Evolutionary conservation across 164 flowering plant species (phyloP).

Genomic region (Nymphaea colorata): DNA sequence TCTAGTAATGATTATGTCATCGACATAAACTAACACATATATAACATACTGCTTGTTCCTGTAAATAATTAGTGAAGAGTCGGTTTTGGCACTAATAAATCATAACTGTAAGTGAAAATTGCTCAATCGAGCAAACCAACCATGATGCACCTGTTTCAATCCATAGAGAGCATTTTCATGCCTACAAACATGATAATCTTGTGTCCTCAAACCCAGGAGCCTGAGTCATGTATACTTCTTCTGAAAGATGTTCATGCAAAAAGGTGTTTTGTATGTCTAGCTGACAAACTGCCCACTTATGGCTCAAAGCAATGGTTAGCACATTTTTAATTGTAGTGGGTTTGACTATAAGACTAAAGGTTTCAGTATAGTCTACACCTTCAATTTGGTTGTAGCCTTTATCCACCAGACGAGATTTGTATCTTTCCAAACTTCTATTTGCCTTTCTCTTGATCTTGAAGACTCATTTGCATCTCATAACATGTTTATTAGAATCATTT

Average conservation of each 20-base stretch:
- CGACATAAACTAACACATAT: neutral
- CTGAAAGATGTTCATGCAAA: neutral
- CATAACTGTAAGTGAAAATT: neutral
- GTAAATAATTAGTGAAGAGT: neutral
- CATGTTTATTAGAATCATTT: too few species aligned
- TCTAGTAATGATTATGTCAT: neutral
- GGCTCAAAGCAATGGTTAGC: neutral
- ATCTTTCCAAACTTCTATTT: too few species aligned
- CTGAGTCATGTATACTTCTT: neutral
- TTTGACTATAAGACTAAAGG: neutral
- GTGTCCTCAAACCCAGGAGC: neutral
- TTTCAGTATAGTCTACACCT: too few species aligned
- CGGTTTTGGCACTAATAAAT: neutral
- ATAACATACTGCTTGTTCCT: neutral
- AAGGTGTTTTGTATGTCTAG: neutral
- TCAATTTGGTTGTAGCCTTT: too few species aligned
- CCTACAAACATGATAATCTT: neutral
- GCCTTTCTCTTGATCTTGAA: too few species aligned
- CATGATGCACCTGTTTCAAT: neutral
- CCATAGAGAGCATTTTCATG: neutral
- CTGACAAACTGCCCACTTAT: neutral
- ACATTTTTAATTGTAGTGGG: neutral
- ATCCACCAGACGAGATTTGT: too few species aligned
- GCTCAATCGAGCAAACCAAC: neutral
- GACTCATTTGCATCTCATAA: too few species aligned